These are phyloP conservation scores for Rugonectria rugulosa DNA, from an alignment of 2,329 filamentous ascomycete species.

Conservation along the genomic window DNA sequence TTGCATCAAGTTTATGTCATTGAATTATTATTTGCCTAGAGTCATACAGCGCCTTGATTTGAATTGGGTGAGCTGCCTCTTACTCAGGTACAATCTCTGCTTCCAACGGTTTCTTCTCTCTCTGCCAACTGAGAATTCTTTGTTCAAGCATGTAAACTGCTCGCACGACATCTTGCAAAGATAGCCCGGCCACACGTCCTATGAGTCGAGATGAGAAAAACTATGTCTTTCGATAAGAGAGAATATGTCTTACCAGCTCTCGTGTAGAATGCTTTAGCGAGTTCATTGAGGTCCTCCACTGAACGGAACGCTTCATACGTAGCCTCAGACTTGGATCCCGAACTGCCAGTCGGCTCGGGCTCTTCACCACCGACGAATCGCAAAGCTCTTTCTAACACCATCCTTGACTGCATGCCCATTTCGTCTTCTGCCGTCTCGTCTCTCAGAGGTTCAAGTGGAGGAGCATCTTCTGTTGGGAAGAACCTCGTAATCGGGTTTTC, in stretches of 20 bases:
- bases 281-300: constrained; percentile 42
- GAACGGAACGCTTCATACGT: constrained; percentile 44
- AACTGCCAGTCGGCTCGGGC: constrained; percentile 5
- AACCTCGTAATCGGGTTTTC: constrained; percentile 43
- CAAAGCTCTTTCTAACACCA: constrained; percentile 32
- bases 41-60: too few relatives aligned
- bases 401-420: constrained; percentile 31
- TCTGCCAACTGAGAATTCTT: constrained; percentile 46
- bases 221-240: not conserved
- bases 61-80: too few relatives aligned
- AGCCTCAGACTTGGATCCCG: not conserved
- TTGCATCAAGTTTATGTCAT: too few relatives aligned
- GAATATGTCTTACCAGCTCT: constrained; percentile 40
- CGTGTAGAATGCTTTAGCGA: constrained; percentile 43
- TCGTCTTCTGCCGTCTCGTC: constrained; percentile 38
- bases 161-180: constrained; percentile 43
- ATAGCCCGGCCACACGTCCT: constrained; percentile 45
- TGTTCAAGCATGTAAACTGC: constrained; percentile 51
- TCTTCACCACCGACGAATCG: constrained; percentile 18
- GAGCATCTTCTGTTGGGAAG: constrained; percentile 43
- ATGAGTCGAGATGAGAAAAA: constrained; percentile 18
- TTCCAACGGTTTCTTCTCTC: constrained; percentile 2
- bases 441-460: constrained; percentile 17
- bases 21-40: too few relatives aligned
- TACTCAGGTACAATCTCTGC: not conserved